These are phyloP conservation scores for Chaetomium fimeti DNA, from an alignment of 495 filamentous ascomycete genomes.

Conservation along the genomic window DNA sequence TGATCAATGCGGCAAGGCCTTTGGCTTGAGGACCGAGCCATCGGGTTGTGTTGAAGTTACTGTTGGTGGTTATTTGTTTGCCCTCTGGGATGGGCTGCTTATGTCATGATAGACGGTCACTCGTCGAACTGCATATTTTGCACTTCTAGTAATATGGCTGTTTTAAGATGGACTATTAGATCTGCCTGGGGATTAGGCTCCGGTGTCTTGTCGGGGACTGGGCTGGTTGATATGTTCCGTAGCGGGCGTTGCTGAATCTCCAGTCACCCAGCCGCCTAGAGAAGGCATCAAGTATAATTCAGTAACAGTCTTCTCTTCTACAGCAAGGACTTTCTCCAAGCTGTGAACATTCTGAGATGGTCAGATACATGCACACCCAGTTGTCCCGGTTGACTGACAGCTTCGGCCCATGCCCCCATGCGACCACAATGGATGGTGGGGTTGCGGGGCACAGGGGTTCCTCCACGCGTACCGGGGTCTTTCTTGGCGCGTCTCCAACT, in stretches of 20 bases:
- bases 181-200: not conserved
- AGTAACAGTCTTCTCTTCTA: not conserved
- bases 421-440: not conserved
- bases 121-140: constrained; percentile 8
- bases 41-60: not conserved
- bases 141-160: constrained; percentile 18
- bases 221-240: not conserved
- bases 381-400: too few relatives aligned
- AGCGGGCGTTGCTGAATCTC: not conserved
- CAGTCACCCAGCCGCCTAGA: not conserved
- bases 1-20: constrained; percentile 16
- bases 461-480: not conserved
- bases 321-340: not conserved
- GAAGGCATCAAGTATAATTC: constrained; percentile 11
- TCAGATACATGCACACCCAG: too few relatives aligned
- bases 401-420: too few relatives aligned
- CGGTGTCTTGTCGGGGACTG: not conserved
- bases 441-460: too few relatives aligned
- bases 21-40: not conserved
- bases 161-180: not conserved
- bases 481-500: not conserved
- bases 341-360: not conserved
- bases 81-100: constrained; percentile 7
- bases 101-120: constrained; percentile 13
- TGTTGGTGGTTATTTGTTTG: constrained; percentile 8